A percentile compares a stretch with the other conserved stretches of the same genome.
phyloP scores from a whole-genome alignment of 257 asterid species.

The Echites panduratus region DNA sequence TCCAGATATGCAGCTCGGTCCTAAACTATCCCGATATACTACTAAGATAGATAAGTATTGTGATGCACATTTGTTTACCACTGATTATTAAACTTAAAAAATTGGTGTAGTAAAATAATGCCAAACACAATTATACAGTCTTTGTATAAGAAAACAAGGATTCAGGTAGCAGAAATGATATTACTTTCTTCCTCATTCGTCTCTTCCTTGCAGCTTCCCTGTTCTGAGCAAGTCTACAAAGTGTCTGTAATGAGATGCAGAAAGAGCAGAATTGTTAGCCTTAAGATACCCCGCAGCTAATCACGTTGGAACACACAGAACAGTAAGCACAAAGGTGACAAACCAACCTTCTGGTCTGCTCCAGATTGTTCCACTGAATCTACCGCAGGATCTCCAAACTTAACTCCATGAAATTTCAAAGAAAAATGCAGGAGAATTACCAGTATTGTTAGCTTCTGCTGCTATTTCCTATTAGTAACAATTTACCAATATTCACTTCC shows the following conservation, averaged over 20 bases:
- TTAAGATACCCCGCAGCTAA: background rate
- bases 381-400: conserved; percentile 14
- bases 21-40: background rate
- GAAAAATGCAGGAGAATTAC: background rate
- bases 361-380: conserved; percentile 34
- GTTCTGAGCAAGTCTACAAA: too few species aligned
- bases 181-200: conserved; percentile 85
- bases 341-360: too few species aligned
- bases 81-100: too few species aligned
- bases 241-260: too few species aligned
- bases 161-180: background rate
- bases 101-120: too few species aligned
- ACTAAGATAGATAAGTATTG: background rate
- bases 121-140: background rate
- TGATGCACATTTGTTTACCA: too few species aligned
- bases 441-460: too few species aligned
- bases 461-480: too few species aligned
- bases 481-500: too few species aligned
- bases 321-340: too few species aligned
- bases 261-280: conserved; percentile 8
- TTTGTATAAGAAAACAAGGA: background rate
- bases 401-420: too few species aligned
- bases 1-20: background rate
- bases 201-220: too few species aligned
- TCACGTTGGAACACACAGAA: background rate